Percentiles rank a stretch among this genome's conserved stretches.
Evolutionary conservation across 805 yeast genomes (phyloP).

Genomic region (Candida boleticola): DNA sequence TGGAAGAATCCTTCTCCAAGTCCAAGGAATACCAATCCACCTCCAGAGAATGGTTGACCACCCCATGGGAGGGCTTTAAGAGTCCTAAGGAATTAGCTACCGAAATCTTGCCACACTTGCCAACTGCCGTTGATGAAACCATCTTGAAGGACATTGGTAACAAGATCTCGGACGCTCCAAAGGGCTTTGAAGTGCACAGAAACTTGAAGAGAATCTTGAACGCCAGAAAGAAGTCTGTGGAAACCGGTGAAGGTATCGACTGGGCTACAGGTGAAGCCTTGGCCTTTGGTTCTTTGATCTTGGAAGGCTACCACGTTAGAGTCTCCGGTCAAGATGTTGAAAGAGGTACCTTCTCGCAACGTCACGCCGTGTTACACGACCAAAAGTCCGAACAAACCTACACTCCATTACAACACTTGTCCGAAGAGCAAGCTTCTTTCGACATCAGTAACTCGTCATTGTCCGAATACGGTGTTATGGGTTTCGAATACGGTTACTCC

Average conservation of each 20-base stretch:
- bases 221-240: conserved; percentile 82
- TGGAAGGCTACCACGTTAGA: conserved; percentile 96
- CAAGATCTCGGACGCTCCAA: conserved; percentile 80
- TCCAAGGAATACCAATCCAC: conserved; percentile 89
- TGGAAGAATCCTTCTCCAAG: conserved; percentile 86
- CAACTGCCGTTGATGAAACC: conserved; percentile 81
- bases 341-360: conserved; percentile 99
- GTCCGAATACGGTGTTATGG: conserved; percentile 99
- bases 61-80: conserved; percentile 99
- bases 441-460: conserved; percentile 90
- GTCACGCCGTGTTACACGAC: conserved; percentile 98
- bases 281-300: conserved; percentile 88
- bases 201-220: conserved; percentile 92
- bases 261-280: conserved; percentile 99
- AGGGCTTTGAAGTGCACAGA: conserved; percentile 84
- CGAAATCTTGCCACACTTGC: conserved; percentile 92
- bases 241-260: conserved; percentile 90
- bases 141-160: conserved; percentile 76
- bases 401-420: conserved; percentile 80
- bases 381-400: conserved; percentile 80
- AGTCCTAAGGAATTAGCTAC: conserved; percentile 96
- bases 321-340: conserved; percentile 99
- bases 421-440: conserved; percentile 81
- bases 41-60: conserved; percentile 95
- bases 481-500: conserved; percentile 98